phyloP scores from a whole-genome alignment of 83 land plant species.

The Diphasiastrum complanatum region DNA sequence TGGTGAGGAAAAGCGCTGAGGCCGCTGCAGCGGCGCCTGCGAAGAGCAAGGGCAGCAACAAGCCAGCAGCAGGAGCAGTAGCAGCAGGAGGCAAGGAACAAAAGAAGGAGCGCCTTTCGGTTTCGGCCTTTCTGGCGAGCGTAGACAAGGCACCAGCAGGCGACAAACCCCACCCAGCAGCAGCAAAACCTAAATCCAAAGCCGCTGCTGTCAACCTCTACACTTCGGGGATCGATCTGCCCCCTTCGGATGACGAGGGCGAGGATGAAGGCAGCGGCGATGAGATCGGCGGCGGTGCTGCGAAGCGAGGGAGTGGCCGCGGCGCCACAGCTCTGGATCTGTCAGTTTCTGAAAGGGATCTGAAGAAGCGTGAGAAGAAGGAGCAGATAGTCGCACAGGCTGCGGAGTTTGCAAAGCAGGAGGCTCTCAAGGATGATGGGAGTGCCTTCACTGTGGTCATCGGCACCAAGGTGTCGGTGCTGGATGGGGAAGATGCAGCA shows the following conservation, averaged over 20 bases:
- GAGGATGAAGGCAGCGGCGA: slow-evolving; percentile 12
- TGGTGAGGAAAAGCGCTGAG: slow-evolving; percentile 52
- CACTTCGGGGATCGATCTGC: slow-evolving; percentile 78
- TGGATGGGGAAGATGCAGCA: slow-evolving; percentile 59
- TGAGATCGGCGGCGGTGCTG: neutral
- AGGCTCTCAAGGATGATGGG: slow-evolving; percentile 76
- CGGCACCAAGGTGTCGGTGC: slow-evolving; percentile 48
- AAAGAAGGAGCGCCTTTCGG: slow-evolving; percentile 59
- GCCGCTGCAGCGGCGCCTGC: slow-evolving; percentile 27
- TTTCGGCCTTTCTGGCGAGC: slow-evolving; percentile 63
- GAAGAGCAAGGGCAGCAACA: slow-evolving; percentile 16
- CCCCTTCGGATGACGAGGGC: slow-evolving; percentile 81
- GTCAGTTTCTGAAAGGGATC: slow-evolving; percentile 49
- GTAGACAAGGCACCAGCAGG: slow-evolving; percentile 47
- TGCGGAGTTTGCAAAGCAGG: slow-evolving; percentile 53
- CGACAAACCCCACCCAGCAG: no score
- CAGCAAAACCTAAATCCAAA: no score
- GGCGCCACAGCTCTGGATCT: slow-evolving; percentile 11
- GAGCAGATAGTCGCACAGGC: slow-evolving; percentile 53
- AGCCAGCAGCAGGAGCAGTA: slow-evolving; percentile 10
- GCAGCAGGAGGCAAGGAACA: slow-evolving; percentile 19
- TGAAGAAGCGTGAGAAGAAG: slow-evolving; percentile 86
- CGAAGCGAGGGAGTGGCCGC: slow-evolving; percentile 6
- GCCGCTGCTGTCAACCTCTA: no score
- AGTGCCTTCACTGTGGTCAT: slow-evolving; percentile 88